phyloP scores from a whole-genome alignment of 2,329 filamentous ascomycete species.

The Neurospora sp. region DNA sequence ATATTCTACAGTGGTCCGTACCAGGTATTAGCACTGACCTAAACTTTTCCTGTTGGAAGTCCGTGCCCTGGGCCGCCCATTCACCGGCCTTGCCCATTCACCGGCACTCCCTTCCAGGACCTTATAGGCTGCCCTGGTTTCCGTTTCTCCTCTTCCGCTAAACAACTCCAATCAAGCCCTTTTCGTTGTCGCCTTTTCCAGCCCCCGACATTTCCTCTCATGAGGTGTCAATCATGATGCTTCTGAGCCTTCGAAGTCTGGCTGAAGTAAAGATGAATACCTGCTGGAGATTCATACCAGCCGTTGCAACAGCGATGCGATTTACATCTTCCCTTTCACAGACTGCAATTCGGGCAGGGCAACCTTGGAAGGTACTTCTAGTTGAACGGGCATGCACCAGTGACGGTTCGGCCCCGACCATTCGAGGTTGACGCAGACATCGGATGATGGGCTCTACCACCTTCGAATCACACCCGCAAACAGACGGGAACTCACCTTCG shows the following conservation, averaged over 20 bases:
- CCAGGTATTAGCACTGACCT: too few species aligned
- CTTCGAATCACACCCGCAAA: neutral
- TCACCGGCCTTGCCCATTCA: too few species aligned
- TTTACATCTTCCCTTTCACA: neutral
- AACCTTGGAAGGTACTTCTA: neutral
- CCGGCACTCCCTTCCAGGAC: too few species aligned
- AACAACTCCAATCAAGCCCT: too few species aligned
- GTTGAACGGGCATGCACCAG: neutral
- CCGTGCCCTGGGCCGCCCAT: too few species aligned
- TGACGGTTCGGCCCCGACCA: neutral
- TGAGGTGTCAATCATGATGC: neutral
- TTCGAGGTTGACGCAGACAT: neutral
- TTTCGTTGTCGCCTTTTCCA: too few species aligned
- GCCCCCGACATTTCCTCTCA: neutral
- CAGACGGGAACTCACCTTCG: neutral
- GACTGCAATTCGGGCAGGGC: neutral
- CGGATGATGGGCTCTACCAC: neutral
- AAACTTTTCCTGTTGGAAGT: too few species aligned
- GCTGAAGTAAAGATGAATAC: neutral
- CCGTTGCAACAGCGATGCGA: neutral
- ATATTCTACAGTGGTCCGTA: too few species aligned
- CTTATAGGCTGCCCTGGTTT: too few species aligned
- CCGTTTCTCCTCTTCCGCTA: too few species aligned
- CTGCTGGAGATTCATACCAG: too few species aligned
- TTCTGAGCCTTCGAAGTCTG: too few species aligned